These are phyloP conservation scores for Zygoascus hellenicus DNA, from an alignment of 1,139 yeast species.

Conservation along the genomic window DNA sequence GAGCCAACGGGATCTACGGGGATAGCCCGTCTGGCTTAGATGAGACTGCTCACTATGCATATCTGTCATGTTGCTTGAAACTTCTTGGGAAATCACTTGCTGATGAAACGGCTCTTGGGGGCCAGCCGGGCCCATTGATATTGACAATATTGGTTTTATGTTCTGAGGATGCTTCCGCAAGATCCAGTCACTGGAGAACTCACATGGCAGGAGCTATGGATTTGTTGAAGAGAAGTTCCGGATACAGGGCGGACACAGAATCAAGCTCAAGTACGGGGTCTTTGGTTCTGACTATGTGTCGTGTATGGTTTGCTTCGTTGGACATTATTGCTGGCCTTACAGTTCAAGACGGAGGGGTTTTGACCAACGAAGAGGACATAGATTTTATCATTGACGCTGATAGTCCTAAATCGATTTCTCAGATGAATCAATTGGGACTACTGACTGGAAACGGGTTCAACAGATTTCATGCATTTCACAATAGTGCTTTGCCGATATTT, in stretches of 20 bases:
- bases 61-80: conserved; percentile 9
- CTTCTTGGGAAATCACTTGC: conserved; percentile 3
- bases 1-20: conserved; percentile 34
- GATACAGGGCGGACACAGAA: conserved; percentile 19
- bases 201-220: conserved; percentile 73
- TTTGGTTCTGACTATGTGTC: conserved; percentile 53
- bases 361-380: conserved; percentile 43
- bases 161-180: conserved; percentile 61
- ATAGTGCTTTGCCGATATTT: conserved; percentile 3
- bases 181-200: conserved; percentile 66
- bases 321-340: conserved; percentile 67
- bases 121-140: conserved; percentile 58
- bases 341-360: conserved; percentile 63
- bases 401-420: conserved; percentile 9
- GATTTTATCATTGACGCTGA: conserved; percentile 23
- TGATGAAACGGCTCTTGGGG: conserved; percentile 3
- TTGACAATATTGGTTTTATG: conserved; percentile 63
- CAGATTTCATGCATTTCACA: conserved; percentile 11
- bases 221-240: conserved; percentile 43
- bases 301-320: conserved; percentile 61
- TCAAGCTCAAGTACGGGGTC: conserved; percentile 18
- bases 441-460: conserved; percentile 50
- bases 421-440: conserved; percentile 27
- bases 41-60: conserved; percentile 10
- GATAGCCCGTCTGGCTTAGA: background rate